Base-by-base conservation (phyloP, 495 filamentous ascomycete species). In the Podospora pseudopauciseta region DNA sequence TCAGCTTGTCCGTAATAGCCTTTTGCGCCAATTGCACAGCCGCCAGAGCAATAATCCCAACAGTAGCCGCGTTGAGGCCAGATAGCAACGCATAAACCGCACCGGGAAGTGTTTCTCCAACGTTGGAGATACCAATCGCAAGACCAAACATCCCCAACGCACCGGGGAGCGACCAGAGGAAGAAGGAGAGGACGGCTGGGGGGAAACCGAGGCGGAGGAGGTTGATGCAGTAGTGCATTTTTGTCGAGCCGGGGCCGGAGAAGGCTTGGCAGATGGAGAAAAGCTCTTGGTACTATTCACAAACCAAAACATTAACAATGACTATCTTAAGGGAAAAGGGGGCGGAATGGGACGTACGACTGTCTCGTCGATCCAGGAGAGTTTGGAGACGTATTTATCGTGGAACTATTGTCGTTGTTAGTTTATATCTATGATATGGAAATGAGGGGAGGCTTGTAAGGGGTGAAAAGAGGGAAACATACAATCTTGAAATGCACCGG, bases 241-340 rank as follows among this genome's bases (percentile, higher is more conserved):
- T 94, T 19, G 91, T 93, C 73, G 87, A 90, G 1, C 74, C 92
- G 0, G 92, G 92, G 0, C 92, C 92, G 0, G 90, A 87, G 26
- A 94, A 84, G 15, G 88, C 87, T 75, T 94, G 92, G 59, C 86
- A 90, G 69, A 96, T 79, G 20, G 89, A 89, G 76, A 94, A 96
- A 18, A 94, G 84, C 71, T 96, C 91, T 78, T 93, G 90, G 78
- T 91, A 96, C 61, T 63, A 7, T 63, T 7, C 23, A 23, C 23
- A 23, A 23, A 23, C 23, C 23, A 23, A 23, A 23, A 23, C 23
- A 2, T n/a, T 13, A 5, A n/a, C 54, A n/a, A 13, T 23, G 30
- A 39, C 18, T 4, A 18, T 61, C 20, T 7, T 20, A 61, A 5
- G 59, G 23, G 6, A 4, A 15, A 27, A 62, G 60, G 23, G 26